phyloP scores from a whole-genome alignment of 1,284 basidiomycete genomes.

The Athelia sp. region DNA sequence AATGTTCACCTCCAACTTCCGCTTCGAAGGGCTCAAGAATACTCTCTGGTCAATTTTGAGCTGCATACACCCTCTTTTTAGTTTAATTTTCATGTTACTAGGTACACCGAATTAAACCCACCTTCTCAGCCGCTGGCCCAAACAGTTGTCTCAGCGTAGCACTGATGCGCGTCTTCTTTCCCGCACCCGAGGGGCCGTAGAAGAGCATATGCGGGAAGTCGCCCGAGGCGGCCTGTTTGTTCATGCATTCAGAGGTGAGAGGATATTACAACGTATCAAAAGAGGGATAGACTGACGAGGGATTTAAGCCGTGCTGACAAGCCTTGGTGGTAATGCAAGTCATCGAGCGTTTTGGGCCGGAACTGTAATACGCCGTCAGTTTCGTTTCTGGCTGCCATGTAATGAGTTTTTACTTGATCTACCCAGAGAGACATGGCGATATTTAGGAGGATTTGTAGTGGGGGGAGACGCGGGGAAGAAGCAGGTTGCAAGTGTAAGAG shows the following conservation, averaged over 20 bases:
- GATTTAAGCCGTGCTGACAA: conserved; percentile 81
- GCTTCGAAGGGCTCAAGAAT: conserved; percentile 91
- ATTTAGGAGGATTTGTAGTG: background rate
- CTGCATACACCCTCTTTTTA: conserved; percentile 42
- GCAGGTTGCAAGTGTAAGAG: no score
- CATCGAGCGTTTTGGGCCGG: conserved; percentile 80
- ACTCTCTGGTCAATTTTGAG: conserved; percentile 98
- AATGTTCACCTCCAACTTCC: conserved; percentile 95
- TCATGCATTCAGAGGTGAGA: background rate
- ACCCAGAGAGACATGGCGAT: conserved; percentile 87
- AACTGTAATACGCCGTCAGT: conserved; percentile 48
- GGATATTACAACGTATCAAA: background rate
- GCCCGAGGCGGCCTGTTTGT: conserved; percentile 82
- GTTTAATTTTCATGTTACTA: conserved; percentile 1
- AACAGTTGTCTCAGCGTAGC: conserved; percentile 88
- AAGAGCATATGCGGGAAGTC: conserved; percentile 99
- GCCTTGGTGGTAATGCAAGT: conserved; percentile 85
- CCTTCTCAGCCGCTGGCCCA: conserved; percentile 91
- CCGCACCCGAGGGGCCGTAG: conserved; percentile 95
- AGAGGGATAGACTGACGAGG: conserved; percentile 46
- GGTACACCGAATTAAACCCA: conserved; percentile 22
- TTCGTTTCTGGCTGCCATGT: background rate
- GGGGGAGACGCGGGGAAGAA: no score
- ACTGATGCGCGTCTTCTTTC: conserved; percentile 96
- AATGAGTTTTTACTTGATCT: conserved; percentile 65